Evolutionary conservation across 495 filamentous ascomycete species (phyloP), one percentile per base, ranked within the genome.

Genomic region (Lepraria neglecta): DNA sequence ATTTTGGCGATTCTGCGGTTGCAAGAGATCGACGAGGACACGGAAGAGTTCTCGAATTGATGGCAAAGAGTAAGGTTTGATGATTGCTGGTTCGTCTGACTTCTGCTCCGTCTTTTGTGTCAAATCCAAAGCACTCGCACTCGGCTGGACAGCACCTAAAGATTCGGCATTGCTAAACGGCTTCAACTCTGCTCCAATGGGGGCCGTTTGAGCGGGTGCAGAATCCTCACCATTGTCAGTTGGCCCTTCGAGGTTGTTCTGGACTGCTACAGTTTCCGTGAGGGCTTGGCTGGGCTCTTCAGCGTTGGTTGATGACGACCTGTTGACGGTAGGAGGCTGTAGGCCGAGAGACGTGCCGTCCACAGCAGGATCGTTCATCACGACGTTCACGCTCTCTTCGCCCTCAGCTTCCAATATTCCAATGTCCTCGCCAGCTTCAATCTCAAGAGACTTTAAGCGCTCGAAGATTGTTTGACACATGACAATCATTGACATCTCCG

Each of bases 391-490:
- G 80, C 64, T 85, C 84, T 17, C 81, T 80, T 53, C 82, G 76
- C 64, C 79, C 42, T 65, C 38, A 68, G 64, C 74, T 67, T 87
- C 82, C 63, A 86, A 65, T 44, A 80, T 77, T 40, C 82, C 77
- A 52, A 77, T 65, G 68, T 87, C 78, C 66, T 83, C 78, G 46
- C 82, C 79, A 50, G 80, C 78, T 69, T 89, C 84, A 40, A 86
- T 80, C 67, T 96, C 89, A 19, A 98, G 75, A 63, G 89, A 81
- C 64, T 96, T 95, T 40, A 99, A 74, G 40, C 95, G 84, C 73
- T 89, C 87, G 72, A 99, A 99, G 56, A 97, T 94, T 61, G 92
- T 88, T 73, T 97, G 95, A 70, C 92, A 96, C 92, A 99, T 99
- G 62, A 88, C 88, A 58, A 96, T 87, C 95, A 97, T 97, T 59